Base-by-base conservation (phyloP, 2,329 filamentous ascomycete genomes). In the Claviceps spartinae region DNA sequence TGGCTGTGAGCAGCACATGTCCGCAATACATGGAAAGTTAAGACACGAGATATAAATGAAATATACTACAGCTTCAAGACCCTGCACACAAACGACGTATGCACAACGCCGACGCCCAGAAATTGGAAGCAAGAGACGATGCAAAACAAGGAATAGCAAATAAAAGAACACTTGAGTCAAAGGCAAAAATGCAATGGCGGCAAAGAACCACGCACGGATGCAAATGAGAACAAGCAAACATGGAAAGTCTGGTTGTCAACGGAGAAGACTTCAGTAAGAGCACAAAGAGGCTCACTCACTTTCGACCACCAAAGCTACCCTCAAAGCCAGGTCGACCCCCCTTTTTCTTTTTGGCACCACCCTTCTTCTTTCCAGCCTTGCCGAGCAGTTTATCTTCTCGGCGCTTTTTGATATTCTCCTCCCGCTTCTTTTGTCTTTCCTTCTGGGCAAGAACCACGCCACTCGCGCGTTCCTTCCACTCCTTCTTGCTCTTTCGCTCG, bases 401-500 rank as follows among this genome's bases (percentile, higher is more conserved):
- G 57, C 86, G 76, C 69, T 86, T 85, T 61, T 75, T 74, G 57
- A 91, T 71, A 65, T 91, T 91, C 48, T 86, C 85, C 63, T 89
- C 86, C 56, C 85, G 78, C 75, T 94, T 95, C 68, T 82, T 81
- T 63, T 91, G 88, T 65, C 83, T 84, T 59, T 86, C 83, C 50
- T 88, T 85, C 65, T 86, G 85, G 48, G 85, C 75, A 68, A 86
- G 85, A 58, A 80, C 77, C 48, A 97, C 82, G 34, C 83, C 83
- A 30, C 85, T 80, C 41, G 80, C 71, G 48, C 87, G 77, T 53
- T 88, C 85, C 47, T 72, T 77, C 87, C 93, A 97, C 63, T 93
- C 88, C 64, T 85, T 84, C 66, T 88, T 88, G 64, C 87, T 94
- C 80, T 93, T 95, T 69, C 83, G 85, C 80, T 96, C 97, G 50